These are phyloP conservation scores for Knoxia roxburghii DNA, from an alignment of 257 asterid genomes.

Conservation along the genomic window DNA sequence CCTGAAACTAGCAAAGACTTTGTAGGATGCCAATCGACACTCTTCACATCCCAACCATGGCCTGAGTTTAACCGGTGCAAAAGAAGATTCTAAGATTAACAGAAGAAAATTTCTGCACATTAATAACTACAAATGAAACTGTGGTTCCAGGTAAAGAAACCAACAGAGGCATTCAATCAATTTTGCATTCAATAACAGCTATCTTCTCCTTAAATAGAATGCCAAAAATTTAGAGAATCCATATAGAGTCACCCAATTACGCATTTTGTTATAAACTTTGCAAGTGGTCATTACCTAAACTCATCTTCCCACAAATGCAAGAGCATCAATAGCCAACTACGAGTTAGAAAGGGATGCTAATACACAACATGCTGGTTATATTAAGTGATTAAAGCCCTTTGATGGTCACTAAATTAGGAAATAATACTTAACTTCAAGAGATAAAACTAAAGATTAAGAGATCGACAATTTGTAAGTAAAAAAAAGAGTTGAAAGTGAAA, in stretches of 20 bases:
- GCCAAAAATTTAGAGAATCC: too few species aligned
- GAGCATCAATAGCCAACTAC: neutral
- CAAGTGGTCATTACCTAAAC: neutral
- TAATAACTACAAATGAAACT: neutral
- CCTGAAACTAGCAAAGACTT: conserved; percentile 95
- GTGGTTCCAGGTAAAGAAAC: neutral
- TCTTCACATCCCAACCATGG: conserved; percentile 99
- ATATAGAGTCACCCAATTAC: neutral
- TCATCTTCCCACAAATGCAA: neutral
- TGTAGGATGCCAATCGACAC: conserved; percentile 99
- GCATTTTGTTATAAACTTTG: neutral
- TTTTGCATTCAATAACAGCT: neutral
- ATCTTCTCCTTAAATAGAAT: neutral
- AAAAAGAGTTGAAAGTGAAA: too few species aligned
- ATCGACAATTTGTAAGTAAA: neutral
- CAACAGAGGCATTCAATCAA: neutral
- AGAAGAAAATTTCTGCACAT: neutral
- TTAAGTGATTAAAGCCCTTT: neutral
- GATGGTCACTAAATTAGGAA: neutral
- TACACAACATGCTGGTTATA: neutral
- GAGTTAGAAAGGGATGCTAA: neutral
- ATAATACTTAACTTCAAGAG: neutral
- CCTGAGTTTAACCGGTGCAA: conserved; percentile 86
- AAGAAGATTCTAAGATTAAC: conserved; percentile 53
- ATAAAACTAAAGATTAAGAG: neutral